Evolutionary conservation across 202 grass and related monocot species (phyloP).

Genomic region (Brachypodium distachyon): DNA sequence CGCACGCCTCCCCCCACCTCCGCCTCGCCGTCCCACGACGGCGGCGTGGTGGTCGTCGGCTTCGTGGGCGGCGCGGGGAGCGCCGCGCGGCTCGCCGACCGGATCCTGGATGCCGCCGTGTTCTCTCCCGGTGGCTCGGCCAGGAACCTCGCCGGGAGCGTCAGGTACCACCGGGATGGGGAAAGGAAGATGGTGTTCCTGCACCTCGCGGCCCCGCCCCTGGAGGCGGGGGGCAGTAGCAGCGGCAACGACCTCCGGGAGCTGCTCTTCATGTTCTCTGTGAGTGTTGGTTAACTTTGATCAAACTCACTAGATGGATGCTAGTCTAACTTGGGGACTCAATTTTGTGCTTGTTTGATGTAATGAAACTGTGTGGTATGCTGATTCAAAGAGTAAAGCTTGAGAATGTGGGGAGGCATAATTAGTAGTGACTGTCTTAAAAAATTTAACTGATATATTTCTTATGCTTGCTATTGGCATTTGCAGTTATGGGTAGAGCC

Average conservation of each 20-base stretch:
- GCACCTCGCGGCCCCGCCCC: slow-evolving; percentile 41
- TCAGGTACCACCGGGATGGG: slow-evolving; percentile 67
- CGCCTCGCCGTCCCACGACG: slow-evolving; percentile 33
- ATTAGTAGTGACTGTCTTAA: background rate
- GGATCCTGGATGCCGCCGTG: slow-evolving; percentile 54
- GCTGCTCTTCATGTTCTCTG: slow-evolving; percentile 94
- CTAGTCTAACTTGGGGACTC: background rate
- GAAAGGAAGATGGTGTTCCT: slow-evolving; percentile 63
- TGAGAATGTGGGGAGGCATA: background rate
- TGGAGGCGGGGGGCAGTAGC: slow-evolving; percentile 8
- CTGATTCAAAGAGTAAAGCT: background rate
- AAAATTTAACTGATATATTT: background rate
- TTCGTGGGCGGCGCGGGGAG: slow-evolving; percentile 46
- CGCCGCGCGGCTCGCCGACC: slow-evolving; percentile 67
- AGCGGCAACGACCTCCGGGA: slow-evolving; percentile 35
- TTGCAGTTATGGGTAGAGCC: background rate
- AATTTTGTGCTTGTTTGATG: background rate
- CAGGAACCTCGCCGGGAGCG: slow-evolving; percentile 19
- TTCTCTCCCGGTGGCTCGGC: slow-evolving; percentile 61
- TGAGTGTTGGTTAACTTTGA: slow-evolving; percentile 28
- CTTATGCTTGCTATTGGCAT: background rate
- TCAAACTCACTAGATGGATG: slow-evolving; percentile 4
- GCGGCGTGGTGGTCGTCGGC: slow-evolving; percentile 67
- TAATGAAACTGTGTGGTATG: background rate
- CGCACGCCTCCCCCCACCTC: slow-evolving; percentile 13